Base-by-base conservation (phyloP, 2,329 filamentous ascomycete species). In the Microcyclosporella mali region DNA sequence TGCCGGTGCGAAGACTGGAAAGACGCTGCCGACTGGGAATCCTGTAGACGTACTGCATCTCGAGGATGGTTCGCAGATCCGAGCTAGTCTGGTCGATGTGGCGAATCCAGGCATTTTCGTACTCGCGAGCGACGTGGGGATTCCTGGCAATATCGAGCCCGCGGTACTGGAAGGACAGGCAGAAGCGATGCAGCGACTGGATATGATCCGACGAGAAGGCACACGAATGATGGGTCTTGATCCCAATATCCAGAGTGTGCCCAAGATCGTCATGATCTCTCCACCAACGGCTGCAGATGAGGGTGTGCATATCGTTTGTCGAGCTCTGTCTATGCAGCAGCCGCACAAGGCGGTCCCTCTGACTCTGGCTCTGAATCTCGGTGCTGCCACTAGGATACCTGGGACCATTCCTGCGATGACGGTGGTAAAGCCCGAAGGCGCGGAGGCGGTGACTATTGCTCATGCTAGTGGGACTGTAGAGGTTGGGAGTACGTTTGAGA, bases 51-150 rank as follows among this genome's bases (percentile, higher is more conserved):
- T 40, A 0, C 65, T 85, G 12, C 25, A 31, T 7, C 39, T 60
- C 14, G 40, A 41, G 0, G 54, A 57, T 35, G 58, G 57, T 7
- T 65, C 70, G 6, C 69, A 66, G 0, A 59, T 78, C 3, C 52
- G 58, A 3, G 76, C 71, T 0, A 81, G 77, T 2, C 75, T 81
- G 18, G 70, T 83, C 1, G 82, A 85, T 48, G 77, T 77, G 1
- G 74, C 74, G 1, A 84, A 83, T 51, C 82, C 81, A 0, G 77
- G 75, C 35, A 70, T 81, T 11, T 85, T 85, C 55, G 65, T 85
- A 1, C 65, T 65, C 6, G 77, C 79, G 0, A 56, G 65, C 2
- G 73, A 79, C 45, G 55, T 84, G 1, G 70, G 64, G 3, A 63
- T 78, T 2, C 60, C 70, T 14, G 69, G 71, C 2, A 67, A 68